phyloP scores from a whole-genome alignment of 352 stramenopile genomes.

The Blastocystis sp. region DNA sequence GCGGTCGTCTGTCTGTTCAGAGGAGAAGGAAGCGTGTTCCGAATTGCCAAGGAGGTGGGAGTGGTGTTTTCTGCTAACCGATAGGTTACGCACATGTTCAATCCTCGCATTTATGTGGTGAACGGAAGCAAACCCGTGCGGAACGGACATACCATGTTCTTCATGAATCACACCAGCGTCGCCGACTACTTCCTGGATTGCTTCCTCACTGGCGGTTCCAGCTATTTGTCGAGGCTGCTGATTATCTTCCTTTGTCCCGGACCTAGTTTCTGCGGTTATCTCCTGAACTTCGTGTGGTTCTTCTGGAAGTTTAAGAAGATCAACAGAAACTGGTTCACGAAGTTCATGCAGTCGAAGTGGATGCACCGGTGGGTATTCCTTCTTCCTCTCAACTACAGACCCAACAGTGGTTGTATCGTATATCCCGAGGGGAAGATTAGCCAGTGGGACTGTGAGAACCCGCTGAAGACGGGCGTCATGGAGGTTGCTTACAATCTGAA shows the following conservation, averaged over 20 bases:
- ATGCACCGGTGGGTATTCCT: background rate
- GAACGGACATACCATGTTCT: slow-evolving; percentile 64
- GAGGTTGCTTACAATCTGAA: slow-evolving; percentile 69
- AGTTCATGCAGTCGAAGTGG: slow-evolving; percentile 61
- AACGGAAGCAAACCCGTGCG: slow-evolving; percentile 36
- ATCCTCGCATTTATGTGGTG: slow-evolving; percentile 56
- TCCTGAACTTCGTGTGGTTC: slow-evolving; percentile 68
- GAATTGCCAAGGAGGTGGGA: slow-evolving; percentile 47
- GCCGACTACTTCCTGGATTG: slow-evolving; percentile 67
- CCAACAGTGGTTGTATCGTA: slow-evolving; percentile 49
- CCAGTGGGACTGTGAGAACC: background rate
- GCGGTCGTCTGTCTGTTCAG: slow-evolving; percentile 43
- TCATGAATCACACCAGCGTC: slow-evolving; percentile 60
- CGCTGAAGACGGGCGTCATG: slow-evolving; percentile 64
- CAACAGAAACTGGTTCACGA: slow-evolving; percentile 60
- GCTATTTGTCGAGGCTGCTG: slow-evolving; percentile 47
- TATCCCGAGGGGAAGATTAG: slow-evolving; percentile 62
- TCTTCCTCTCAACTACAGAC: slow-evolving; percentile 4
- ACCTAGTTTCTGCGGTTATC: slow-evolving; percentile 49
- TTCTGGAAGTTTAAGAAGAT: slow-evolving; percentile 58
- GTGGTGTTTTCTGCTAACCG: background rate
- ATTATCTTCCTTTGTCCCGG: slow-evolving; percentile 57
- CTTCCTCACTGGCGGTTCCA: slow-evolving; percentile 58
- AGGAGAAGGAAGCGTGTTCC: slow-evolving; percentile 61
- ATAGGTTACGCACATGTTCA: slow-evolving; percentile 62